Percentiles rank a stretch among this genome's conserved stretches.
phyloP scores from a whole-genome alignment of 2,329 filamentous ascomycete species.

The Hypoxylon sp. region DNA sequence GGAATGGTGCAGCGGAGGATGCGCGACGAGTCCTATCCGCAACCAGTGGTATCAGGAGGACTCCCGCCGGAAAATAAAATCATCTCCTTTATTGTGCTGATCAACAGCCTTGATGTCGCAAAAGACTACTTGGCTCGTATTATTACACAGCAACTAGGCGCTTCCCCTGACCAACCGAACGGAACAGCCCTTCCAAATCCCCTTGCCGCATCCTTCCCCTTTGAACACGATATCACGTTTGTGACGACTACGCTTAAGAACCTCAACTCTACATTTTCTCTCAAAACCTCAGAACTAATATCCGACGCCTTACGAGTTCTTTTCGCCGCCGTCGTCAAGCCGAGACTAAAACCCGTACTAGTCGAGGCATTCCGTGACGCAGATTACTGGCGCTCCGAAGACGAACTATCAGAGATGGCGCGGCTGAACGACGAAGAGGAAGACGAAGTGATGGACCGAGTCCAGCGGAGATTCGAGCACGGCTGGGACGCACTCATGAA shows the following conservation, averaged over 20 bases:
- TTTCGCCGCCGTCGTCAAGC: conserved; percentile 86
- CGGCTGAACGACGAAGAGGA: conserved; percentile 62
- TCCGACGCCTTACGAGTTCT: conserved; percentile 85
- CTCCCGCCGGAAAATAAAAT: conserved; percentile 89
- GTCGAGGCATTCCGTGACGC: conserved; percentile 90
- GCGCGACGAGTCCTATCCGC: conserved; percentile 94
- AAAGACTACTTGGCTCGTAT: conserved; percentile 92
- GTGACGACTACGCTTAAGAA: conserved; percentile 73
- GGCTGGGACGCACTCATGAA: conserved; percentile 87
- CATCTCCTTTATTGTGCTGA: conserved; percentile 86
- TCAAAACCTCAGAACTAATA: conserved; percentile 82
- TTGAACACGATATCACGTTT: conserved; percentile 75
- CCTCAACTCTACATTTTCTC: conserved; percentile 75
- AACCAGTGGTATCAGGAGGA: conserved; percentile 76
- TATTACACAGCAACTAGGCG: conserved; percentile 70
- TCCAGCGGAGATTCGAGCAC: conserved; percentile 80
- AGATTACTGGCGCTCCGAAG: conserved; percentile 77
- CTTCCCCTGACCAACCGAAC: conserved; percentile 49
- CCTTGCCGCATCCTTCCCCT: conserved; percentile 77
- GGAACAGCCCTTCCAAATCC: conserved; percentile 50
- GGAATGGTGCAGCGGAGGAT: conserved; percentile 98
- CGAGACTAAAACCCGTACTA: conserved; percentile 82
- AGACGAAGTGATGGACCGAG: conserved; percentile 67
- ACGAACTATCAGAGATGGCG: conserved; percentile 65
- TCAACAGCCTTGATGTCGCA: conserved; percentile 94